Conservation (phyloP, 2,329 filamentous ascomycete genomes). For the Colletotrichum chrysophilum region DNA sequence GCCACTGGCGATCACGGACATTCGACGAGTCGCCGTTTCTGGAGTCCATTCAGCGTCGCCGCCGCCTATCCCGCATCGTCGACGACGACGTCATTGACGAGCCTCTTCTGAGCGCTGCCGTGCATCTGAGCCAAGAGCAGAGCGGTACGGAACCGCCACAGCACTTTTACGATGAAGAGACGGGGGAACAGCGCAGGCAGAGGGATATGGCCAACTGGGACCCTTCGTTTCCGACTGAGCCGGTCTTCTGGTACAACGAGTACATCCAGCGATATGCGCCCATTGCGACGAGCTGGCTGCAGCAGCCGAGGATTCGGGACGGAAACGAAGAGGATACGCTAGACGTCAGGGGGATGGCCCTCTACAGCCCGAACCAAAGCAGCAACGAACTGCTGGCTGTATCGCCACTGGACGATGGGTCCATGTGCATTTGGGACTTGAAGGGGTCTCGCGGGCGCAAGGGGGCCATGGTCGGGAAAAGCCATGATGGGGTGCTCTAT, state of each 20-base stretch:
- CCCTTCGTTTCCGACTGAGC: slow-evolving; percentile 73
- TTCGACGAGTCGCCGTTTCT: slow-evolving; percentile 74
- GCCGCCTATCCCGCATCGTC: slow-evolving; percentile 34
- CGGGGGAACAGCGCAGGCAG: slow-evolving; percentile 34
- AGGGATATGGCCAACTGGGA: slow-evolving; percentile 83
- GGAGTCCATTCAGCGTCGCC: slow-evolving; percentile 61
- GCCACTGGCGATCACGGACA: slow-evolving; percentile 77
- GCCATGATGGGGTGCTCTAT: slow-evolving; percentile 70
- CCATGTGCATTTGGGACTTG: slow-evolving; percentile 86
- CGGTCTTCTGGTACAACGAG: slow-evolving; percentile 85
- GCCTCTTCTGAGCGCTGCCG: slow-evolving; percentile 14
- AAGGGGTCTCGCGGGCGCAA: slow-evolving; percentile 57
- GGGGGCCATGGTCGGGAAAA: slow-evolving; percentile 70
- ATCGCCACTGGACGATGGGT: slow-evolving; percentile 84
- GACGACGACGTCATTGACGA: slow-evolving; percentile 16
- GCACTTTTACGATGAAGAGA: slow-evolving; percentile 26
- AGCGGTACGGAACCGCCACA: not conserved
- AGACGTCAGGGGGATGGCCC: slow-evolving; percentile 76
- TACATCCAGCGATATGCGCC: slow-evolving; percentile 83
- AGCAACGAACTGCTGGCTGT: slow-evolving; percentile 61
- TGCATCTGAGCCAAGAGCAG: slow-evolving; percentile 7
- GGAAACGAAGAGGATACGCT: slow-evolving; percentile 50
- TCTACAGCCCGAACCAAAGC: slow-evolving; percentile 57
- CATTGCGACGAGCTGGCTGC: slow-evolving; percentile 78
- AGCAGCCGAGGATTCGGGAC: slow-evolving; percentile 58